Evolutionary conservation across 257 asterid genomes (phyloP).

Genomic region (Solanum arcanum): DNA sequence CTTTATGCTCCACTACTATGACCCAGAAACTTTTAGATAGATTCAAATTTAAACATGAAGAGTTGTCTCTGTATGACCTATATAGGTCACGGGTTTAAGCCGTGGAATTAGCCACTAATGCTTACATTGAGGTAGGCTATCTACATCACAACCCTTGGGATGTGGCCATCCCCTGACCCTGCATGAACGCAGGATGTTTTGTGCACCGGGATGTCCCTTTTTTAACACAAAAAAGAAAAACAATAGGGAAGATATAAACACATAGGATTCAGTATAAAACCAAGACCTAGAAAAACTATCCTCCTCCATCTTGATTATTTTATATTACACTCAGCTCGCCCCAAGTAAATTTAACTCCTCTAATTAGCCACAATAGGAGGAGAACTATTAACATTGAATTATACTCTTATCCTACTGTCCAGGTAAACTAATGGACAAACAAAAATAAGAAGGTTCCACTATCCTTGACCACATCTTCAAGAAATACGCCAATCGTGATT

Average conservation of each 20-base stretch:
- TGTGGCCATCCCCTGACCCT: background rate
- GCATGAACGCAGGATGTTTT: background rate
- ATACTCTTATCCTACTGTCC: background rate
- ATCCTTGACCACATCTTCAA: background rate
- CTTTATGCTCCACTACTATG: too few species aligned
- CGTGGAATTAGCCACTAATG: background rate
- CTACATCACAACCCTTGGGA: background rate
- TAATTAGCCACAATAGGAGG: background rate
- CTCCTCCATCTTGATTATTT: background rate
- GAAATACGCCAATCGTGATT: background rate
- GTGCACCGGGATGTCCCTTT: background rate
- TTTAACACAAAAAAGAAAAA: background rate
- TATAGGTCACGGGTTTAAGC: too few species aligned
- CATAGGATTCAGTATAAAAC: background rate
- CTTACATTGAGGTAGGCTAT: background rate
- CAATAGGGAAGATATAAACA: background rate
- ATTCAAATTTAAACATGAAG: too few species aligned
- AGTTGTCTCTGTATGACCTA: too few species aligned
- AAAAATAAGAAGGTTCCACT: background rate
- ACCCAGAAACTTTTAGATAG: too few species aligned
- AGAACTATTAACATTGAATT: background rate
- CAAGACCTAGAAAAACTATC: background rate
- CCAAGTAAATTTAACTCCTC: background rate
- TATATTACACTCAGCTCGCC: background rate
- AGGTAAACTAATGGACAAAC: background rate